Evolutionary conservation across 2,329 filamentous ascomycete genomes (phyloP), one percentile per base, ranked within the genome.

Genomic region (Dactylellina sp.): DNA sequence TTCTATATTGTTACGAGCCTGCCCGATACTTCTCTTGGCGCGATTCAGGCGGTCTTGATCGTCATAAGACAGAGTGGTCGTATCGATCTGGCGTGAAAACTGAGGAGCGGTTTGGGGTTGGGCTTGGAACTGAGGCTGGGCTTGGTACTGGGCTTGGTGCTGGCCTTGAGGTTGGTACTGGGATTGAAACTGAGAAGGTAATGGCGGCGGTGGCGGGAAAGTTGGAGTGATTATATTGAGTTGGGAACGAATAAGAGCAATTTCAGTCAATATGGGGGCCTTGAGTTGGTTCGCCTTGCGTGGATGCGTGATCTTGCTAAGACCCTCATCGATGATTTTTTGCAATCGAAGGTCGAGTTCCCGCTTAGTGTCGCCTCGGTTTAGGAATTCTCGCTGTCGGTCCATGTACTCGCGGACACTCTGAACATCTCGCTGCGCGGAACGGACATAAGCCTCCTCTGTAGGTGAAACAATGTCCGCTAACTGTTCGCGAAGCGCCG

Each of bases 1-100:
- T 50, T 65, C 50, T 9, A 65, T 65, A 32, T 65, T 65, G 42
- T 65, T 57, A 42, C 61, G 61, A 50, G 61, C 61, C 20, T 65
- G 61, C 1, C 28, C 50, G n/a, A 65, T 56, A 14, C 25, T 57
- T 14, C 61, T 56, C 28, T 57, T 65, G 7, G 61, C 61, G 14
- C 61, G 61, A 20, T 65, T 65, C 28, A 65, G 35, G 47, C 61
- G 61, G 35, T 65, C 61, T 20, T 57, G 61, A 7, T 65, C 61
- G 12, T 65, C 61, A 18, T 14, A 50, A 9, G 61, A 65, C 6
- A 57, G 39, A 50, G 28, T n/a, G 7, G 12, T 57, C 28, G 42
- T 22, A 50, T 57, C 42, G 28, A 50, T 12, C 20, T 37, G 25
- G n/a, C 20, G 61, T 35, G 61, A 32, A 50, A 25, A 4, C 11